Percentiles rank a stretch among this genome's conserved stretches.
Conservation (phyloP, 2,329 filamentous ascomycete species). For the Hypoxylon sp. region DNA sequence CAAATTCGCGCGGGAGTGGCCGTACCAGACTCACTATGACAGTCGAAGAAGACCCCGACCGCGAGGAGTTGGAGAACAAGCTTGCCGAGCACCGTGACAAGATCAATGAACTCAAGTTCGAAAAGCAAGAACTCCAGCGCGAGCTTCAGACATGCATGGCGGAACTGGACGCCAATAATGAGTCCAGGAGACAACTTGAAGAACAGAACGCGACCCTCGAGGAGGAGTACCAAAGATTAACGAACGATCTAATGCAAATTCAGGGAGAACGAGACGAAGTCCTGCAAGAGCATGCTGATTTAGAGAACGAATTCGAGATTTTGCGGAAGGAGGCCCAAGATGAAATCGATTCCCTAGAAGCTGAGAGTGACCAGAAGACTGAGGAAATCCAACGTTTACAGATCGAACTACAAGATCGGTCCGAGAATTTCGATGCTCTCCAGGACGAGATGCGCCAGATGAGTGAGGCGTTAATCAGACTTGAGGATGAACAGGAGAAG, state of each 20-base stretch:
- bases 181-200: slow-evolving; percentile 73
- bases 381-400: slow-evolving; percentile 79
- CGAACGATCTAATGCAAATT: slow-evolving; percentile 83
- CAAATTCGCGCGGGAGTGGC: slow-evolving; percentile 81
- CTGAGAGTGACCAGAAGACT: slow-evolving; percentile 79
- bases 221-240: slow-evolving; percentile 83
- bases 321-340: slow-evolving; percentile 75
- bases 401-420: slow-evolving; percentile 79
- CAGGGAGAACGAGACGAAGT: slow-evolving; percentile 91
- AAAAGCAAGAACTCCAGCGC: slow-evolving; percentile 89
- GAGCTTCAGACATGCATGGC: slow-evolving; percentile 84
- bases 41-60: slow-evolving; percentile 83
- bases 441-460: slow-evolving; percentile 95
- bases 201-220: slow-evolving; percentile 75
- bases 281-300: slow-evolving; percentile 72
- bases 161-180: slow-evolving; percentile 82
- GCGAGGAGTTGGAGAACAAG: slow-evolving; percentile 88
- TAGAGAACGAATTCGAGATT: slow-evolving; percentile 73
- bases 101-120: slow-evolving; percentile 86
- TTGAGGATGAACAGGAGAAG: slow-evolving; percentile 90
- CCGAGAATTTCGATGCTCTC: slow-evolving; percentile 90
- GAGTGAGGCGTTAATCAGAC: slow-evolving; percentile 85
- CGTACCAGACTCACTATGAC: slow-evolving; percentile 73
- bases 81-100: slow-evolving; percentile 88
- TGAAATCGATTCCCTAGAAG: slow-evolving; percentile 76